phyloP scores from a whole-genome alignment of 2,329 filamentous ascomycete genomes.

The Arthrobotrys iridis region DNA sequence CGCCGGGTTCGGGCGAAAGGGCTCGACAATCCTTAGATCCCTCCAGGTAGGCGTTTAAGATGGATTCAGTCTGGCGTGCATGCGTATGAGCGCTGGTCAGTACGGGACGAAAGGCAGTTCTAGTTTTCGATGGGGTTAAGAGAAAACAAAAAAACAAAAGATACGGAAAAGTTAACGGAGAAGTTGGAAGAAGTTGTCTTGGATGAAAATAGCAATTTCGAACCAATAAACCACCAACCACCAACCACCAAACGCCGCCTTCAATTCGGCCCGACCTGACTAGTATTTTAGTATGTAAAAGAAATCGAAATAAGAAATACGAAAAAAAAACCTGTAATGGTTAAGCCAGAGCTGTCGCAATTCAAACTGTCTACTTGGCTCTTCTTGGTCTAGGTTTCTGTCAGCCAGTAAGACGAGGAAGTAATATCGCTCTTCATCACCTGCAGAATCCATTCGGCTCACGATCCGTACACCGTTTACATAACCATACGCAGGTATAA shows the following conservation, averaged over 20 bases:
- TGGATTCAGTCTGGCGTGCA: constrained; percentile 10
- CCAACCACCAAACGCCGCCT: too few species aligned
- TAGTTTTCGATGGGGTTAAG: background rate
- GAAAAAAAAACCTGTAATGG: too few species aligned
- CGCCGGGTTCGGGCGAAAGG: constrained; percentile 52
- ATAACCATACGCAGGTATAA: constrained; percentile 7
- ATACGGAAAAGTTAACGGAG: background rate
- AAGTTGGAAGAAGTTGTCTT: constrained; percentile 18
- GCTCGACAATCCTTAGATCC: background rate
- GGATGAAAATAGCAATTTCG: constrained; percentile 24
- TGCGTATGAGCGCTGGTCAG: constrained; percentile 13
- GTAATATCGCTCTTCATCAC: background rate
- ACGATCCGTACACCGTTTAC: constrained; percentile 2
- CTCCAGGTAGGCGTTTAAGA: constrained; percentile 12
- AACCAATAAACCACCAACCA: constrained; percentile 1
- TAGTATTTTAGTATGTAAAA: constrained; percentile 1
- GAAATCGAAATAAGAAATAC: too few species aligned
- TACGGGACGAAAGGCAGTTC: constrained; percentile 12
- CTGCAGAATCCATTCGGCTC: background rate
- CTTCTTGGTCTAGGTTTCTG: background rate
- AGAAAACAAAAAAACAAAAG: background rate
- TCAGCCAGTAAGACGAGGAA: background rate
- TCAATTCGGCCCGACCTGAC: background rate
- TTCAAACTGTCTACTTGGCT: constrained; percentile 31
- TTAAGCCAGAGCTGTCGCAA: too few species aligned